Conservation (phyloP, 2,329 filamentous ascomycete species). For the Ascomycota sp. region DNA sequence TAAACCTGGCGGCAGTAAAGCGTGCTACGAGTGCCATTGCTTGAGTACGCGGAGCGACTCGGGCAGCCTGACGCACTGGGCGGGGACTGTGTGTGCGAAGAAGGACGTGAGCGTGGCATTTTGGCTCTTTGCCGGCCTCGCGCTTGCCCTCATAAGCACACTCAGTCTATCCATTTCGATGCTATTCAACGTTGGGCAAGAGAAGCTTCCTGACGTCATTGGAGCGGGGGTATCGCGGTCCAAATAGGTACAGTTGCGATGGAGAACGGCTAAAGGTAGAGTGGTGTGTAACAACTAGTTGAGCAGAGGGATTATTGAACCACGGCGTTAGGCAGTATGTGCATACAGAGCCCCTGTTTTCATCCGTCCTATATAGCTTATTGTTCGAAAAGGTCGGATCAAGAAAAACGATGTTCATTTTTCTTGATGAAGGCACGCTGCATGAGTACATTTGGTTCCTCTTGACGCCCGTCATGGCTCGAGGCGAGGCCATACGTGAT, state of each 20-base stretch:
- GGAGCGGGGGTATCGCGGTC: constrained; percentile 73
- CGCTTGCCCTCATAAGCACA: constrained; percentile 43
- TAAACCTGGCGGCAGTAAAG: constrained; percentile 16
- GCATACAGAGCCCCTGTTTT: too few species aligned
- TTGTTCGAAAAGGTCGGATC: too few species aligned
- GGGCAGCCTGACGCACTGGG: constrained; percentile 52
- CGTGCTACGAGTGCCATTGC: constrained; percentile 67
- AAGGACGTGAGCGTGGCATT: constrained; percentile 73
- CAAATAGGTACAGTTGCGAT: constrained; percentile 24
- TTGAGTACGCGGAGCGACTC: constrained; percentile 31
- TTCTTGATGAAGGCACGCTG: too few species aligned
- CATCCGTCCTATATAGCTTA: too few species aligned
- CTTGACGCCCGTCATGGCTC: too few species aligned
- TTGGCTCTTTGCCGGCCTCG: constrained; percentile 62
- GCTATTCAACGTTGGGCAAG: constrained; percentile 62
- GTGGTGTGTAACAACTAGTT: too few species aligned
- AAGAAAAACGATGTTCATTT: too few species aligned
- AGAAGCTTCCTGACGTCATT: constrained; percentile 81
- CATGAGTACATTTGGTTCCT: too few species aligned
- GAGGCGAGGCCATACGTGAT: too few species aligned
- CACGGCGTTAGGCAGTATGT: neutral
- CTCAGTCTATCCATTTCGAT: constrained; percentile 51
- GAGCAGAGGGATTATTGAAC: too few species aligned
- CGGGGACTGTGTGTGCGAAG: constrained; percentile 72
- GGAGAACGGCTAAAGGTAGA: too few species aligned